A percentile compares a stretch with the other conserved stretches of the same genome.
Conservation (phyloP, 75 land plant species). For the Pinus albicaulis region DNA sequence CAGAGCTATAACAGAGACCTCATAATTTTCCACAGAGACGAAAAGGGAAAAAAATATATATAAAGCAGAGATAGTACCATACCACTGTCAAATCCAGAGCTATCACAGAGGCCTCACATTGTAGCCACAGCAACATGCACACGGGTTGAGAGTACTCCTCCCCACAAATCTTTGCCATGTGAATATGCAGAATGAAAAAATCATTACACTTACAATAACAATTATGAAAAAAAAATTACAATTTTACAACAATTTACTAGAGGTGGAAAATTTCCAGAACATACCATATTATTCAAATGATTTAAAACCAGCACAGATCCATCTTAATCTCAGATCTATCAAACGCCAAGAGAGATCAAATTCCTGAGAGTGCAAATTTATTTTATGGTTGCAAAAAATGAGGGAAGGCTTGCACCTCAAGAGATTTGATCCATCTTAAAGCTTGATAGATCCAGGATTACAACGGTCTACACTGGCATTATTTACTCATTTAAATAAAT, state of each 20-base stretch:
- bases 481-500: too few species aligned
- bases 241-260: not conserved
- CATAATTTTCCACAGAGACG: slow-evolving; percentile 17
- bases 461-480: too few species aligned
- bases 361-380: too few species aligned
- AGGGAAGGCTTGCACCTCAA: too few species aligned
- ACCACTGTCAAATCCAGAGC: slow-evolving; percentile 76
- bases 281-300: not conserved
- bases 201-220: not conserved
- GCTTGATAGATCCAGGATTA: too few species aligned
- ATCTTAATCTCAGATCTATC: too few species aligned
- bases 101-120: slow-evolving; percentile 68
- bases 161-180: slow-evolving; percentile 59
- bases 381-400: too few species aligned
- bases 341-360: too few species aligned
- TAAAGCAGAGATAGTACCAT: slow-evolving; percentile 8
- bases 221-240: not conserved
- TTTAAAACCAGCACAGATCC: not conserved
- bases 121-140: slow-evolving; percentile 65
- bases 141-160: slow-evolving; percentile 67
- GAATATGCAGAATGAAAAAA: slow-evolving; percentile 10
- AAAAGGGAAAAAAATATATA: not conserved
- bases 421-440: too few species aligned
- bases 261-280: not conserved
- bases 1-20: slow-evolving; percentile 54